Percentiles rank a stretch among this genome's conserved stretches.
Evolutionary conservation across 352 stramenopile species (phyloP).

Genomic region (Pythium dissimile): DNA sequence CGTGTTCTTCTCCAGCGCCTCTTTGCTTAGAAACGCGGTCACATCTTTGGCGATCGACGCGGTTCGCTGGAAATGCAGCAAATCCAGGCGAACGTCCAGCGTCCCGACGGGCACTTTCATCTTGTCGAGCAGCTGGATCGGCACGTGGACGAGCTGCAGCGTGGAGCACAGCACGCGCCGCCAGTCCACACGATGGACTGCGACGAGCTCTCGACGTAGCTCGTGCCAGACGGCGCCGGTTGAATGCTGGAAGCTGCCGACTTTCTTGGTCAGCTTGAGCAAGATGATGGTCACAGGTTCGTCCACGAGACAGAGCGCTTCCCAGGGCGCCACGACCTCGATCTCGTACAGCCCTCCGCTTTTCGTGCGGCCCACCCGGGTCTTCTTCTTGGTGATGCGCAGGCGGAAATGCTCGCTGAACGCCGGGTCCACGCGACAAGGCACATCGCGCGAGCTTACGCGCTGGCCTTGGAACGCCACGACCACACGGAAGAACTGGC

Average conservation of each 20-base stretch:
- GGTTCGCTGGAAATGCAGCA: conserved; percentile 56
- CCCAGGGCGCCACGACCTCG: conserved; percentile 58
- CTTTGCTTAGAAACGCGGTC: conserved; percentile 46
- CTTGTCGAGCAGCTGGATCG: conserved; percentile 49
- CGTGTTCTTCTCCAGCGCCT: conserved; percentile 48
- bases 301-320: conserved; percentile 62
- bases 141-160: conserved; percentile 63
- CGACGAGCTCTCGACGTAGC: conserved; percentile 51
- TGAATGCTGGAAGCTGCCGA: conserved; percentile 26
- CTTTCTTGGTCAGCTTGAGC: conserved; percentile 55
- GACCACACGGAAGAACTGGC: conserved; percentile 51
- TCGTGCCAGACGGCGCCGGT: conserved; percentile 36
- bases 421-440: conserved; percentile 48
- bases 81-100: conserved; percentile 63
- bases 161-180: conserved; percentile 69
- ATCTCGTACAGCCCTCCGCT: conserved; percentile 40
- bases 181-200: conserved; percentile 73
- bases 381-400: conserved; percentile 34
- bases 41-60: conserved; percentile 41
- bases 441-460: conserved; percentile 37
- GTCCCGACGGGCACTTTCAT: conserved; percentile 72
- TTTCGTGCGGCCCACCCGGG: conserved; percentile 18
- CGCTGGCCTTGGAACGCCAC: conserved; percentile 59
- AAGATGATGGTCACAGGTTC: conserved; percentile 59
- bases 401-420: conserved; percentile 77